These are phyloP conservation scores for Tagetes erecta DNA, from an alignment of 129 eudicot species.

Conservation along the genomic window DNA sequence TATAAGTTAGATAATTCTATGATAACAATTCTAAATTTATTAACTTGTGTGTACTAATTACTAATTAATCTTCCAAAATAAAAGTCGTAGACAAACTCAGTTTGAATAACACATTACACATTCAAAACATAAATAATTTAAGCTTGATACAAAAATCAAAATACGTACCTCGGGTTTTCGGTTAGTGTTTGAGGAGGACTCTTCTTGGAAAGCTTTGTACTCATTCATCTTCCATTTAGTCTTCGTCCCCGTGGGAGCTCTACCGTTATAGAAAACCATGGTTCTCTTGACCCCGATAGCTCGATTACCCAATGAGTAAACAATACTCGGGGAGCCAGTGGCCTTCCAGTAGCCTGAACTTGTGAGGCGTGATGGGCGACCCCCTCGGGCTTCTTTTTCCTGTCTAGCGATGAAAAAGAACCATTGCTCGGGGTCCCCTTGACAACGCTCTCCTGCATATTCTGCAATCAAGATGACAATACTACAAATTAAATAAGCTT, in stretches of 20 bases:
- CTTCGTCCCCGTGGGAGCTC: slow-evolving; percentile 60
- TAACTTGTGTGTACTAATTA: too few relatives aligned
- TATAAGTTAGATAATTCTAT: too few relatives aligned
- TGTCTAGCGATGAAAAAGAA: slow-evolving; percentile 66
- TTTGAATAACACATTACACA: too few relatives aligned
- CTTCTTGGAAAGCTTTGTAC: slow-evolving; percentile 47
- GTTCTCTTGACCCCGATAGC: slow-evolving; percentile 60
- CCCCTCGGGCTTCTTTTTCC: slow-evolving; percentile 61
- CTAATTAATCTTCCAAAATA: too few relatives aligned
- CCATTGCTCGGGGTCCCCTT: slow-evolving; percentile 60
- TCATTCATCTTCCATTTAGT: slow-evolving; percentile 29
- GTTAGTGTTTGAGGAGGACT: slow-evolving; percentile 32
- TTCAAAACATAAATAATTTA: too few relatives aligned
- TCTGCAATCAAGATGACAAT: too few relatives aligned
- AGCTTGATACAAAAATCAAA: too few relatives aligned
- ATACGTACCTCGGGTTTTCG: slow-evolving; percentile 37
- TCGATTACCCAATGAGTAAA: slow-evolving; percentile 50
- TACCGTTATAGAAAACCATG: slow-evolving; percentile 70
- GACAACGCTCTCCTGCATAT: slow-evolving; percentile 51
- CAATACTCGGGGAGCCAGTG: slow-evolving; percentile 59
- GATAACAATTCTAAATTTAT: too few relatives aligned
- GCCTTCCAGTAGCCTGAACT: slow-evolving; percentile 69
- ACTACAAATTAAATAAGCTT: neutral
- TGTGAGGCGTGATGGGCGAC: slow-evolving; percentile 62
- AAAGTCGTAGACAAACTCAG: too few relatives aligned